A percentile compares a stretch with the other conserved stretches of the same genome.
Evolutionary conservation across 2,329 filamentous ascomycete species (phyloP).

Genomic region (Alternaria atra): DNA sequence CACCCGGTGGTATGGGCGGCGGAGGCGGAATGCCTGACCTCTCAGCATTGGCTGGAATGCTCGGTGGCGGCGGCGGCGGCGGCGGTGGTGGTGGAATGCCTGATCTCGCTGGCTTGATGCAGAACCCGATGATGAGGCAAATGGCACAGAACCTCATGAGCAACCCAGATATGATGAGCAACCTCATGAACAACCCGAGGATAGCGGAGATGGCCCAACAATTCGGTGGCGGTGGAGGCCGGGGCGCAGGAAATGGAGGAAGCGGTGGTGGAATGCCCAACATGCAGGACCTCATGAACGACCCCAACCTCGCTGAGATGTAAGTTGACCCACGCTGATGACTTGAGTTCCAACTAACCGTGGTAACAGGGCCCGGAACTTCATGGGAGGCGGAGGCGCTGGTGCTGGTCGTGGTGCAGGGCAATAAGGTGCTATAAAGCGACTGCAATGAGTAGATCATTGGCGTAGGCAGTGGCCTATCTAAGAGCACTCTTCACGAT

Average conservation of each 20-base stretch:
- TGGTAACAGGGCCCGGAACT: constrained; percentile 66
- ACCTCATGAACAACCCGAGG: constrained; percentile 92
- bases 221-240: constrained; percentile 61
- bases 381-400: constrained; percentile 63
- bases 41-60: constrained; percentile 68
- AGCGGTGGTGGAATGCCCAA: constrained; percentile 87
- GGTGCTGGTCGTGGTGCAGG: constrained; percentile 33
- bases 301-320: constrained; percentile 93
- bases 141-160: constrained; percentile 99
- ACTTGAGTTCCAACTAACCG: no score
- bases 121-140: constrained; percentile 95
- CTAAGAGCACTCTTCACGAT: constrained; percentile 15
- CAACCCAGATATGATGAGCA: constrained; percentile 91
- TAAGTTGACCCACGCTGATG: constrained; percentile 61
- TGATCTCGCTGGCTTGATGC: constrained; percentile 68
- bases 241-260: constrained; percentile 67
- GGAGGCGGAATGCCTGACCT: constrained; percentile 87
- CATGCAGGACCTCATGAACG: constrained; percentile 84
- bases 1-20: constrained; percentile 60
- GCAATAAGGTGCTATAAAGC: constrained; percentile 26
- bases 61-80: constrained; percentile 61
- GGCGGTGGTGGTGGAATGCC: constrained; percentile 84
- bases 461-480: background rate
- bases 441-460: background rate
- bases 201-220: constrained; percentile 86